These are phyloP conservation scores for Populus euphratica DNA, from an alignment of 345 rosid genomes.

Conservation along the genomic window DNA sequence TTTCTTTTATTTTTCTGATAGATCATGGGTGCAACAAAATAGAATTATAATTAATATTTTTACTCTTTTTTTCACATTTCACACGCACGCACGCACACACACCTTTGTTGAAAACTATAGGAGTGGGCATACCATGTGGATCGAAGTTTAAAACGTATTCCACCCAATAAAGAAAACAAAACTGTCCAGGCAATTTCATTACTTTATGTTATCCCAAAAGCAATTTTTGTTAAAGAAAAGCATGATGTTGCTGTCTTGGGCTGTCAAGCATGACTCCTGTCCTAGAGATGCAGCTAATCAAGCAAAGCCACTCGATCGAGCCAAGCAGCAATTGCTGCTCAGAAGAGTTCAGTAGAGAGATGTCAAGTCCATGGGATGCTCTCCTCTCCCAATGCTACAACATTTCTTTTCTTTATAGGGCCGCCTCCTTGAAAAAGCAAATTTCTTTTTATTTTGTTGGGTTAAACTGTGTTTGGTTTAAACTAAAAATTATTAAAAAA, in stretches of 20 bases:
- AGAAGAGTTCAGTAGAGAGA: conserved; percentile 1
- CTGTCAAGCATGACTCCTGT: conserved; percentile 18
- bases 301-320: neutral
- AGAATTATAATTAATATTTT: neutral
- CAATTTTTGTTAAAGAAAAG: neutral
- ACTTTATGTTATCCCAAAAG: neutral
- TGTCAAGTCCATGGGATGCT: conserved; percentile 19
- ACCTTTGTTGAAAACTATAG: too few relatives aligned
- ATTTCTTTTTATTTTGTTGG: too few relatives aligned
- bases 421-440: neutral
- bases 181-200: neutral
- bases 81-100: too few relatives aligned
- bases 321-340: neutral
- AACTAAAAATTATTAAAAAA: too few relatives aligned
- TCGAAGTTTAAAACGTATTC: neutral
- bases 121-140: neutral
- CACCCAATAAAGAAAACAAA: neutral
- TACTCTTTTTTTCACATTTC: too few relatives aligned
- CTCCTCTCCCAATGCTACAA: neutral
- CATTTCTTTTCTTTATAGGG: neutral
- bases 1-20: too few relatives aligned
- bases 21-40: too few relatives aligned
- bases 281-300: neutral
- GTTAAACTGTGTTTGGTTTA: too few relatives aligned
- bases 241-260: neutral